Percentiles rank a stretch among this genome's conserved stretches.
Evolutionary conservation across 2,329 filamentous ascomycete species (phyloP).

Genomic region (Stenocarpella maydis): DNA sequence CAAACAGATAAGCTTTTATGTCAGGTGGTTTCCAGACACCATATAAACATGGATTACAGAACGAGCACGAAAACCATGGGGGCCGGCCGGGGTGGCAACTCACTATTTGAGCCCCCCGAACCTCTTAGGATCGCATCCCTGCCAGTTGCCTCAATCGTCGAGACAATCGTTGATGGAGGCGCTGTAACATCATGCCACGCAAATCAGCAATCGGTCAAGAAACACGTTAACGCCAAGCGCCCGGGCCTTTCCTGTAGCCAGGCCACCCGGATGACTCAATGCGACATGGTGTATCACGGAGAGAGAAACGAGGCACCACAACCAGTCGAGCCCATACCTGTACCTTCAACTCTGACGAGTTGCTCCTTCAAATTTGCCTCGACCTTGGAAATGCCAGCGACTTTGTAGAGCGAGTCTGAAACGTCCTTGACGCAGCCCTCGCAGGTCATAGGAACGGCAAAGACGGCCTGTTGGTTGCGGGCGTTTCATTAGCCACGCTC

Average conservation of each 20-base stretch:
- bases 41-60: conserved; percentile 1
- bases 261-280: neutral
- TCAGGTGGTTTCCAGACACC: neutral
- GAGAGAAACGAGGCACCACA: neutral
- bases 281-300: neutral
- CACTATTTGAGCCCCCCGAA: conserved; percentile 85
- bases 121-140: conserved; percentile 94
- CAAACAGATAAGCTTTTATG: conserved; percentile 6
- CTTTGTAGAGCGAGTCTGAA: conserved; percentile 77
- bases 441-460: conserved; percentile 94
- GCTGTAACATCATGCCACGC: conserved; percentile 54
- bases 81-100: conserved; percentile 46
- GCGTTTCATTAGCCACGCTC: conserved; percentile 34
- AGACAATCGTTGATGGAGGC: conserved; percentile 87
- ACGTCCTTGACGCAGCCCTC: conserved; percentile 88
- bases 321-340: conserved; percentile 57
- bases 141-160: conserved; percentile 87
- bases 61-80: neutral
- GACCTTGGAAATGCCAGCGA: conserved; percentile 83
- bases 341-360: conserved; percentile 85
- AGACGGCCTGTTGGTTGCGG: conserved; percentile 74
- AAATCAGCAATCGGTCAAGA: conserved; percentile 26
- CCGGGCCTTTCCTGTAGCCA: neutral
- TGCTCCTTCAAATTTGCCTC: conserved; percentile 84
- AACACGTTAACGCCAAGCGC: neutral